These are phyloP conservation scores for Zygotorulaspora danielsina DNA, from an alignment of 805 yeast species.

Conservation along the genomic window DNA sequence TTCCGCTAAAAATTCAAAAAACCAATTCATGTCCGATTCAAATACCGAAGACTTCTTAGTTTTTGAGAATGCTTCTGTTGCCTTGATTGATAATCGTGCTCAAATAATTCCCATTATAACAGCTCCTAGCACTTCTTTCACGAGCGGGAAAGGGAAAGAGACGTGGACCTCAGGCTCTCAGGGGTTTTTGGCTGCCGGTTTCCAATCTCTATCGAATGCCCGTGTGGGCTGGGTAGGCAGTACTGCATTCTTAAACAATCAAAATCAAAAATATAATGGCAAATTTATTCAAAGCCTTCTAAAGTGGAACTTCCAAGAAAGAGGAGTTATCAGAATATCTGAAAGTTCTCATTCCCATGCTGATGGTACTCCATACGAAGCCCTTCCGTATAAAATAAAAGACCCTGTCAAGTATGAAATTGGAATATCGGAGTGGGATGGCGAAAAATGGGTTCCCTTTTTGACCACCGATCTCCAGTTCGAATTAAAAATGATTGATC, in stretches of 20 bases:
- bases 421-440: slow-evolving; percentile 47
- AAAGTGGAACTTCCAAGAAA: slow-evolving; percentile 72
- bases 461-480: slow-evolving; percentile 65
- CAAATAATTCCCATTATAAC: slow-evolving; percentile 63
- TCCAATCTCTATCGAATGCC: slow-evolving; percentile 76
- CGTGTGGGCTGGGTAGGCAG: slow-evolving; percentile 83
- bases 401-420: slow-evolving; percentile 60
- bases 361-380: slow-evolving; percentile 41
- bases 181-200: slow-evolving; percentile 67
- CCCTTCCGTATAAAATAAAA: slow-evolving; percentile 60
- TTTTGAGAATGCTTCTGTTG: slow-evolving; percentile 54
- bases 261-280: slow-evolving; percentile 32
- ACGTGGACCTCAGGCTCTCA: slow-evolving; percentile 81
- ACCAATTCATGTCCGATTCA: slow-evolving; percentile 8
- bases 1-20: slow-evolving; percentile 16
- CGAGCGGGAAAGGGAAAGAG: slow-evolving; percentile 45
- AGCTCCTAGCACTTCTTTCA: slow-evolving; percentile 62
- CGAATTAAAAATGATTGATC: slow-evolving; percentile 87
- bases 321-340: slow-evolving; percentile 55
- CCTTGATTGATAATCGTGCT: slow-evolving; percentile 65
- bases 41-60: slow-evolving; percentile 16
- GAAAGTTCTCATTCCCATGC: slow-evolving; percentile 52
- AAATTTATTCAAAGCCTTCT: slow-evolving; percentile 44
- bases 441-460: slow-evolving; percentile 67
- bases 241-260: slow-evolving; percentile 46